phyloP scores from a whole-genome alignment of 495 filamentous ascomycete genomes.

The Penicillium argentinense region DNA sequence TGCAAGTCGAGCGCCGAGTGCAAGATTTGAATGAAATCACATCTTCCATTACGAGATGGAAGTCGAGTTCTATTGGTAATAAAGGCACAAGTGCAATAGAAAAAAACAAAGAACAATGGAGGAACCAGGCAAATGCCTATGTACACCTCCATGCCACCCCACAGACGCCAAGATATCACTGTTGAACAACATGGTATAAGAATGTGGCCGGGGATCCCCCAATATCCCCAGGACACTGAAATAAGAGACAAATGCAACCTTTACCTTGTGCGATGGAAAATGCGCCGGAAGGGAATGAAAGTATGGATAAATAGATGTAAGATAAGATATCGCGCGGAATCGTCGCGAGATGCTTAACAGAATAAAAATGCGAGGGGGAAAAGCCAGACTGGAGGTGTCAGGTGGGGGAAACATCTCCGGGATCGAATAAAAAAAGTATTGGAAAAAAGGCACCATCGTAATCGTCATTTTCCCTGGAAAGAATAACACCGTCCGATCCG shows the following conservation, averaged over 20 bases:
- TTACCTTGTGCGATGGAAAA: slow-evolving; percentile 30
- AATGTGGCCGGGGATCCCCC: slow-evolving; percentile 12
- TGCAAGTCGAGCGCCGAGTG: too few relatives aligned
- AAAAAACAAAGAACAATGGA: slow-evolving; percentile 9
- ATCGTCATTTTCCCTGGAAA: slow-evolving; percentile 27
- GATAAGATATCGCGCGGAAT: slow-evolving; percentile 15
- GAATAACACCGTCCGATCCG: slow-evolving; percentile 29
- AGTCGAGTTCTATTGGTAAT: too few relatives aligned
- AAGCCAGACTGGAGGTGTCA: too few relatives aligned
- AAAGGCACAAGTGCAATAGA: background rate
- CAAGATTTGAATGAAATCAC: too few relatives aligned
- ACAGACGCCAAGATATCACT: slow-evolving; percentile 5
- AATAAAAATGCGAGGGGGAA: too few relatives aligned
- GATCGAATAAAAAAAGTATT: slow-evolving; percentile 7
- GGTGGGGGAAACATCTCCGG: slow-evolving; percentile 4
- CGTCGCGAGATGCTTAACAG: slow-evolving; percentile 15
- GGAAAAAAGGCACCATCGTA: slow-evolving; percentile 18
- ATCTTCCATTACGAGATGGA: too few relatives aligned
- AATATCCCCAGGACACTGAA: slow-evolving; percentile 2
- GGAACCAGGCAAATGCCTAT: slow-evolving; percentile 18
- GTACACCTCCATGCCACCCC: slow-evolving; percentile 9
- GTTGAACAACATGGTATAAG: slow-evolving; percentile 21
- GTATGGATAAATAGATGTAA: slow-evolving; percentile 19
- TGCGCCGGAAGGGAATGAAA: slow-evolving; percentile 24
- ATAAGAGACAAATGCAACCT: slow-evolving; percentile 13